Base-by-base conservation (phyloP, 208 protist species). In the Leishmania martiniquensis region DNA sequence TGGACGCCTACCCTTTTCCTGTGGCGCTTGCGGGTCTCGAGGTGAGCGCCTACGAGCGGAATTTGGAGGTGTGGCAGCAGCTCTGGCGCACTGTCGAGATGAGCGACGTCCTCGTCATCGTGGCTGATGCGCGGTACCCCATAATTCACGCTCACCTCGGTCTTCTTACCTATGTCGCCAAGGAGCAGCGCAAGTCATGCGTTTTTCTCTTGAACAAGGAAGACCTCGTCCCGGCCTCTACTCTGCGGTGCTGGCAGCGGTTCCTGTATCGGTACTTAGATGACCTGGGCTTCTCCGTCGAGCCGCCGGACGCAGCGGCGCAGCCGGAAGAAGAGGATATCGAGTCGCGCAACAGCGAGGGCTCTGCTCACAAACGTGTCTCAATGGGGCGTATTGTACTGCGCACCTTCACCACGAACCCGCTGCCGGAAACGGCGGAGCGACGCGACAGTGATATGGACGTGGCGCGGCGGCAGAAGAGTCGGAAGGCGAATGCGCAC, bases 11-110 rank as follows among this genome's bases (percentile, higher is more conserved):
- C 63, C 77, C 83, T 0, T 20, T 80, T 54, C 66, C 75, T 3
- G 17, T 3, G 3, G 17, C 80, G 25, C 72, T 86, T 44, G 65
- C 34, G 4, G 69, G 74, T 6, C 69, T 95, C 65, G 73, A 92
- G 47, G 67, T 98, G 34, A 99, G 93, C 82, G 94, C 92, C 57
- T 99, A 98, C 86, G 98, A 99, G 82, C 95, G 95, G 45, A 99
- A 99, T 82, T 22, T 99, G 3, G 97, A 99, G 12, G 98, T 99
- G n/a, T 99, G 98, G 98, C 90, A 98, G 39, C 99, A 99, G 89
- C 89, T 99, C 0, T 99, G 99, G 99, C 91, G 98, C 47, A 98
- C 98, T 0, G 89, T 98, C 13, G 98, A 99, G 81, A 73, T 89
- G 52, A 98, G 95, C 29, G 98, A 99, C 82, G 89, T 99, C 7